These are phyloP conservation scores for Sinapis alba DNA, from an alignment of 441 rosid genomes.

Conservation along the genomic window DNA sequence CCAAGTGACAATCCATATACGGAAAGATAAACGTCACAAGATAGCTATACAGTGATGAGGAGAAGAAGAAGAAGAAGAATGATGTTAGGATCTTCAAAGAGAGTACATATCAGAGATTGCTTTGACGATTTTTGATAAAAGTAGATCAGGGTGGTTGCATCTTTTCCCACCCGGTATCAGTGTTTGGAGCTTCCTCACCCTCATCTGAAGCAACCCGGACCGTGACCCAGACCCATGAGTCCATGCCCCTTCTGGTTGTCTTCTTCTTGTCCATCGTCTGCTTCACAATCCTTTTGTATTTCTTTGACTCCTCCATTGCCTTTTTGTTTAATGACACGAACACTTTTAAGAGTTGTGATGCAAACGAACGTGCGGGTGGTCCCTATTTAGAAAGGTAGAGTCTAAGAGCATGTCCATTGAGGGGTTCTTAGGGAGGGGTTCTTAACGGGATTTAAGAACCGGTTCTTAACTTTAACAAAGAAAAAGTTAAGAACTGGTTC, in stretches of 20 bases:
- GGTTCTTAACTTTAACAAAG: too few relatives aligned
- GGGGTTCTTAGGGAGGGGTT: too few relatives aligned
- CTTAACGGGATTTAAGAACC: too few relatives aligned
- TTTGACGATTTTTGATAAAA: conserved; percentile 58
- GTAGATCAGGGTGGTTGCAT: conserved; percentile 56
- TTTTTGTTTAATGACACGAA: conserved; percentile 20
- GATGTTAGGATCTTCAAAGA: conserved; percentile 11
- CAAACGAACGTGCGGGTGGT: conserved; percentile 35
- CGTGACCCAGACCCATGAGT: conserved; percentile 16
- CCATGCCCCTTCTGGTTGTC: conserved; percentile 14
- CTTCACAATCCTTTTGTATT: conserved; percentile 14
- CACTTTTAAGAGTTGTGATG: conserved; percentile 32
- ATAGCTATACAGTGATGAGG: not conserved
- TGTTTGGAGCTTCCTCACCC: conserved; percentile 68
- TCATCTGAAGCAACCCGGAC: conserved; percentile 42
- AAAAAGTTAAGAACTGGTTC: too few relatives aligned
- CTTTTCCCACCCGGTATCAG: conserved; percentile 73
- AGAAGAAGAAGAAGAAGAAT: not conserved
- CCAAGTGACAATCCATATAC: conserved; percentile 6
- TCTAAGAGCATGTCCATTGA: too few relatives aligned
- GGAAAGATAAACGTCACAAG: not conserved
- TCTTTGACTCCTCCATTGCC: conserved; percentile 28
- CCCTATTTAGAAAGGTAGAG: conserved; percentile 14
- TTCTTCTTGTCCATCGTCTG: conserved; percentile 26
- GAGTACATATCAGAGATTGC: conserved; percentile 56